Conservation (phyloP, 129 eudicot genomes). For the Smallanthus sonchifolius region DNA sequence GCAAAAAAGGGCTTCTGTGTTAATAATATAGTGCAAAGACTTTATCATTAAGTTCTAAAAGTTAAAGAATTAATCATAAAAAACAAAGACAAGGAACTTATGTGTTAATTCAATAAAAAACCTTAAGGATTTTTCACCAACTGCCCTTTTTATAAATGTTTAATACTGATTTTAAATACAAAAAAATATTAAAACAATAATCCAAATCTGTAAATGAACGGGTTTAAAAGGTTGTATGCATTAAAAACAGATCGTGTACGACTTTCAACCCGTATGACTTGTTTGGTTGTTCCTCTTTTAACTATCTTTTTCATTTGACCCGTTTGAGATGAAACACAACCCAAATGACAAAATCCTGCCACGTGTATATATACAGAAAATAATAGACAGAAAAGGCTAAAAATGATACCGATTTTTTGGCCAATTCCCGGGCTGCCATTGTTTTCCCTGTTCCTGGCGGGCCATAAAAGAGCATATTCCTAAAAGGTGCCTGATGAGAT, state of each 20-base stretch:
- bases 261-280: not conserved
- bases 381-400: not conserved
- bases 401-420: constrained; percentile 78
- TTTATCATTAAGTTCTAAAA: not conserved
- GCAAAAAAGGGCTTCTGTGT: not conserved
- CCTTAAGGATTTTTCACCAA: not conserved
- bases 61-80: not conserved
- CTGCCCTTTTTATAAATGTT: not conserved
- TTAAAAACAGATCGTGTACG: not conserved
- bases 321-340: not conserved
- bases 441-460: constrained; percentile 99
- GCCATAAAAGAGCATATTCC: constrained; percentile 96
- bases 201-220: not conserved
- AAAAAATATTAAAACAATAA: not conserved
- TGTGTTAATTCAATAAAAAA: not conserved
- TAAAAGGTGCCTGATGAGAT: constrained; percentile 91
- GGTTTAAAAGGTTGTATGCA: not conserved
- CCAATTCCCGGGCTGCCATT: constrained; percentile 98
- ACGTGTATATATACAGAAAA: not conserved
- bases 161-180: not conserved
- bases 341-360: not conserved
- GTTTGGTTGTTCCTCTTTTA: not conserved
- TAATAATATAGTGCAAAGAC: not conserved
- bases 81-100: not conserved
- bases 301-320: not conserved